A percentile compares a stretch with the other conserved stretches of the same genome.
phyloP scores from a whole-genome alignment of 2,329 filamentous ascomycete species.

The Graphium sp. region DNA sequence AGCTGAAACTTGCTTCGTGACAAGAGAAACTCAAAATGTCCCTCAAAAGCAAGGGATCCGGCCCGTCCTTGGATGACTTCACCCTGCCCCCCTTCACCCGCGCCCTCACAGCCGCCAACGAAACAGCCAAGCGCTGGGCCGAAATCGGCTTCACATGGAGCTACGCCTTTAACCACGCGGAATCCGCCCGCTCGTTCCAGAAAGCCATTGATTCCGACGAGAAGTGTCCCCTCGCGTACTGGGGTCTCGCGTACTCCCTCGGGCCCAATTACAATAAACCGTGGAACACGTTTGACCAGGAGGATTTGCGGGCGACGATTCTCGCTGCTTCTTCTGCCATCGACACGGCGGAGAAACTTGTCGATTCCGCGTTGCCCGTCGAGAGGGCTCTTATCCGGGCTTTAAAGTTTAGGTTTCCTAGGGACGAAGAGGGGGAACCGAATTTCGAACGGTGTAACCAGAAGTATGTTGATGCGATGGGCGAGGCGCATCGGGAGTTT shows the following conservation, averaged over 20 bases:
- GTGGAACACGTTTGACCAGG: conserved; percentile 52
- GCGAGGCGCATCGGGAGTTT: conserved; percentile 14
- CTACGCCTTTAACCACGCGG: conserved; percentile 64
- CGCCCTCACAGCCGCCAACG: conserved; percentile 27
- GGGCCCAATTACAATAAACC: conserved; percentile 68
- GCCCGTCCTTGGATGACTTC: conserved; percentile 20
- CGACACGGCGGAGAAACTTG: conserved; percentile 20
- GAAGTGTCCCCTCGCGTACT: conserved; percentile 45
- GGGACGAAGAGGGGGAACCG: conserved; percentile 22
- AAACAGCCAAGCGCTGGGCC: conserved; percentile 42
- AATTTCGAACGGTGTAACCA: conserved; percentile 38
- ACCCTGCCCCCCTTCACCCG: conserved; percentile 39
- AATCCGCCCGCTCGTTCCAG: conserved; percentile 48
- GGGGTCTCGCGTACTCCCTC: conserved; percentile 53
- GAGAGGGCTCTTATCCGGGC: conserved; percentile 50
- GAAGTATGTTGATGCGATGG: conserved; percentile 22
- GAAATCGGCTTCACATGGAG: conserved; percentile 54
- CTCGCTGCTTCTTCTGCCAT: conserved; percentile 27
- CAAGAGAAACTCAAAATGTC: too few species aligned
- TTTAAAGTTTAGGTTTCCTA: conserved; percentile 45
- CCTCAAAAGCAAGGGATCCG: too few species aligned
- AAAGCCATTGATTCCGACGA: conserved; percentile 36
- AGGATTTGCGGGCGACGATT: conserved; percentile 36
- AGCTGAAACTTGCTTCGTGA: too few species aligned
- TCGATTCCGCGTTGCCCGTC: conserved; percentile 20